phyloP scores from a whole-genome alignment of 805 yeast genomes.

The Candida broadrunensis region DNA sequence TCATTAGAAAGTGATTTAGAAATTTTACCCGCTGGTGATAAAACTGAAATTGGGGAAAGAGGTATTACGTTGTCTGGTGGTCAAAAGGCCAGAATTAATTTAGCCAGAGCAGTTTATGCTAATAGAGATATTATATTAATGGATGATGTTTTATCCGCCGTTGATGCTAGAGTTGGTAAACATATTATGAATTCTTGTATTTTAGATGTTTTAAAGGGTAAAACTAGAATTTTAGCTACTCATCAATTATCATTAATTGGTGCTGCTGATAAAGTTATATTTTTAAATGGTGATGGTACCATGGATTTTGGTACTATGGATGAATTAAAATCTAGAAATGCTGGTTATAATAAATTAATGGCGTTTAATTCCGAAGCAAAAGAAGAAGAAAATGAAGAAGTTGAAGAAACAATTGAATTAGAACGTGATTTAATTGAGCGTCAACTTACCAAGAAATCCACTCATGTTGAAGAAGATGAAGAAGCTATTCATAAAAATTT shows the following conservation, averaged over 20 bases:
- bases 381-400: slow-evolving; percentile 15
- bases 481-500: slow-evolving; percentile 32
- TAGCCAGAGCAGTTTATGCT: slow-evolving; percentile 35
- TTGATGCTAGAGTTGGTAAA: slow-evolving; percentile 37
- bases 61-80: slow-evolving; percentile 39
- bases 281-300: slow-evolving; percentile 29
- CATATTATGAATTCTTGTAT: slow-evolving; percentile 32
- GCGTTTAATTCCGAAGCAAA: slow-evolving; percentile 16
- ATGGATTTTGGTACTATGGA: slow-evolving; percentile 28
- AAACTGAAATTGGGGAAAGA: slow-evolving; percentile 36
- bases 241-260: slow-evolving; percentile 34
- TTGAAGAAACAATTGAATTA: slow-evolving; percentile 8
- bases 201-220: slow-evolving; percentile 22
- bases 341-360: slow-evolving; percentile 27
- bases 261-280: slow-evolving; percentile 27
- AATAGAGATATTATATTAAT: slow-evolving; percentile 25
- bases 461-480: slow-evolving; percentile 18
- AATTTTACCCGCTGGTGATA: slow-evolving; percentile 31
- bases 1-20: slow-evolving; percentile 30
- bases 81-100: slow-evolving; percentile 34
- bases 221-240: slow-evolving; percentile 35
- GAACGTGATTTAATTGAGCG: slow-evolving; percentile 14
- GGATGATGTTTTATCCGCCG: slow-evolving; percentile 37
- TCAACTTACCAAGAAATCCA: slow-evolving; percentile 10
- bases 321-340: slow-evolving; percentile 19